Evolutionary conservation across 495 filamentous ascomycete genomes (phyloP), one percentile per base, ranked within the genome.

Genomic region (Stereocaulon alpinum): DNA sequence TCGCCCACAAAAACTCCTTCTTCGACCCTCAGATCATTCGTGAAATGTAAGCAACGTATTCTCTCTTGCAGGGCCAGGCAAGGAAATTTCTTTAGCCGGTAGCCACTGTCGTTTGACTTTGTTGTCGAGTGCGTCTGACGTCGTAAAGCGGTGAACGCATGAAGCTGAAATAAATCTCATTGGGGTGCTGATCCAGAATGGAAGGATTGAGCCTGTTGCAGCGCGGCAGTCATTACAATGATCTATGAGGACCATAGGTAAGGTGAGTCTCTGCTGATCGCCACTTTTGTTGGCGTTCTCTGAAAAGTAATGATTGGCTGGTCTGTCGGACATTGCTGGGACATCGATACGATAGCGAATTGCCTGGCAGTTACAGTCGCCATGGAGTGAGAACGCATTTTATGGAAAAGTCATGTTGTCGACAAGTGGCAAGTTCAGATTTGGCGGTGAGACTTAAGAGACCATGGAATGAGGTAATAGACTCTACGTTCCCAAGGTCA

Each of bases 201-300:
- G 63, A 12, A 72, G 49, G 42, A 70, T 51, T 14, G 59, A 29
- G 22, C 66, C 62, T 1, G 67, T 59, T 0, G 62, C 68, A n/a
- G 55, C 54, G 14, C 70, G 66, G 53, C 70, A 72, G 56, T 69
- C 63, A 47, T 70, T 67, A 62, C 70, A 71, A 53, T 71, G 68
- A 49, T 67, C 63, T 9, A 63, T 55, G 2, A 40, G 30, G 29
- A 67, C 60, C 24, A 24, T 24, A 24, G 24, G 24, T 24, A 24
- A 24, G 24, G 24, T 24, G 24, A 24, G 24, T 24, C 24, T 24
- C 24, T 24, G 24, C 24, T 24, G 24, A 24, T 24, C 3, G 24
- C 24, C 3, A 24, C 24, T 24, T 24, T 24, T 24, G 24, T 24
- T 24, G 24, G 24, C 24, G 1, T 24, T 24, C 24, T 24, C 24